Evolutionary conservation across 345 rosid genomes (phyloP), one percentile per base, ranked within the genome.

Genomic region (Luvunga scandens): DNA sequence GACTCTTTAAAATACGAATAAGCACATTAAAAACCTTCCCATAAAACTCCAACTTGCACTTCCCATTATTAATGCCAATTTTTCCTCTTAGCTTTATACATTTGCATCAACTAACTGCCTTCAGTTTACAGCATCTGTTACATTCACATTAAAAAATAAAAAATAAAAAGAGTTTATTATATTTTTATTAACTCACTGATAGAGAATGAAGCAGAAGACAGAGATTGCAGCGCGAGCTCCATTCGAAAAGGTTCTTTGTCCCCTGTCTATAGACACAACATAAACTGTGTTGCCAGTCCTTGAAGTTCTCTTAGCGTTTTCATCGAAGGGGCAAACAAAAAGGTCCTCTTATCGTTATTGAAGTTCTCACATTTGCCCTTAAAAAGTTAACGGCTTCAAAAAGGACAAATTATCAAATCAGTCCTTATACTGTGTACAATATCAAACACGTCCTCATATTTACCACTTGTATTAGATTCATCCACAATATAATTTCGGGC

Each of bases 201-300:
- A 72, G 66, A 59, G 53, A 78, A 67, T 70, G 88, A 80, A 38
- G 80, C 60, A 61, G 77, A 78, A 33, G 81, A 72, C 18, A 73
- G 48, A 28, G 84, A 38, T 55, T 69, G 84, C 67, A 82, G 27
- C 8, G 82, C 76, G 60, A 82, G 79, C 82, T 83, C 90, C 90
- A 87, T 83, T 48, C 31, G 36, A 59, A 42, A 39, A 22, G 34
- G 31, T 22, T 12, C 28, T 62, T 62, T 18, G 67, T 68, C 9
- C 57, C 60, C 6, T 4, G 48, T 27, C 27, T 21, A 9, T 22
- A 4, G 0, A 74, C 69, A 12, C 30, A 74, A 64, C 78, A 30
- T 33, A 6, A 12, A 71, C 33, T 31, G 18, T 50, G 25, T 50
- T n/a, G 31, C 39, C 38, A 67, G 4, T 21, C 22, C 9, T 22